Percentiles rank a stretch among this genome's conserved stretches.
Evolutionary conservation across 1,284 basidiomycete species (phyloP).

Genomic region (Rhodotorula mucilaginosa): DNA sequence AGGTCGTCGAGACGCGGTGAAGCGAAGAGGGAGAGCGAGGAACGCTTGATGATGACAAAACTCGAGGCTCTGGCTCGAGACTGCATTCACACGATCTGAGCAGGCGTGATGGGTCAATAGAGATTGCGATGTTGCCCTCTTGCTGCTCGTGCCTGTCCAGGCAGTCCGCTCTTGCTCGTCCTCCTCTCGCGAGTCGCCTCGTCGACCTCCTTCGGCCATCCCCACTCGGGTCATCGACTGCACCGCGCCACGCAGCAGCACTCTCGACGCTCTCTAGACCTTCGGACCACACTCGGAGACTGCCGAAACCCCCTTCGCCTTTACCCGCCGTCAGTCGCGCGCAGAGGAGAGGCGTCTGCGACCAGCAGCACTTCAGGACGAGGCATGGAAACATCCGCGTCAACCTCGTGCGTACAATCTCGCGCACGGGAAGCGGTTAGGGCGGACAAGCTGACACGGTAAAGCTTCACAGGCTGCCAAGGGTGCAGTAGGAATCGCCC

Average conservation of each 20-base stretch:
- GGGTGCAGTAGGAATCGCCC: constrained; percentile 31
- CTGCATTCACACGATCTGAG: no score
- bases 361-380: constrained; percentile 30
- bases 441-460: not conserved
- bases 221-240: not conserved
- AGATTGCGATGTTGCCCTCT: constrained; percentile 2
- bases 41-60: no score
- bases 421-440: not conserved
- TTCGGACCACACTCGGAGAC: not conserved
- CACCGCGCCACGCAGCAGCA: not conserved
- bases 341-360: constrained; percentile 5
- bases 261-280: not conserved
- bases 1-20: no score
- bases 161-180: not conserved
- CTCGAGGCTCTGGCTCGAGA: no score
- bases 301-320: not conserved
- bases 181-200: not conserved
- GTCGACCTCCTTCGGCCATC: not conserved
- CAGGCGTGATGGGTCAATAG: no score
- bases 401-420: constrained; percentile 19
- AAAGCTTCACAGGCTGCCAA: constrained; percentile 17
- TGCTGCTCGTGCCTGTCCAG: not conserved
- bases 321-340: no score
- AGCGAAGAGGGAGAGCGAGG: no score
- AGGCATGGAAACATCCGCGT: constrained; percentile 32